Conservation (phyloP, 176 grass and related monocot genomes). For the Oryza longistaminata region DNA sequence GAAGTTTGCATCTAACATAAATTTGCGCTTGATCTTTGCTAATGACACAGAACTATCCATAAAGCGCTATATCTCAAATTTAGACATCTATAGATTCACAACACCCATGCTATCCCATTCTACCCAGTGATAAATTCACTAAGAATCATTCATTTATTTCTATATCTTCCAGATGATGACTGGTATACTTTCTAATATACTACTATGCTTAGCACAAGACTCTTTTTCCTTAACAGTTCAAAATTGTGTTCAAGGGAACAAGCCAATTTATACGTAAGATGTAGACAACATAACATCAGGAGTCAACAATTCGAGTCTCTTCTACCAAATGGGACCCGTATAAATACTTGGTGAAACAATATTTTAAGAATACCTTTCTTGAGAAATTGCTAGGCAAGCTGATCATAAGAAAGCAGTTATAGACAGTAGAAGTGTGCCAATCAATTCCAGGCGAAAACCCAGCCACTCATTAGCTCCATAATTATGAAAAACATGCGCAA, state of each 20-base stretch:
- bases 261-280: background rate
- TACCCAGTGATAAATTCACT: background rate
- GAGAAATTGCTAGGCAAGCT: slow-evolving; percentile 82
- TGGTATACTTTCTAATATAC: background rate
- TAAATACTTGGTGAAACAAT: background rate
- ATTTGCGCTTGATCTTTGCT: background rate
- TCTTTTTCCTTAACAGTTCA: background rate
- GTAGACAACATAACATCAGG: slow-evolving; percentile 1
- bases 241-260: background rate
- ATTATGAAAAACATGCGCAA: slow-evolving; percentile 86
- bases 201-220: background rate
- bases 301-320: slow-evolving; percentile 10
- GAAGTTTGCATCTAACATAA: background rate
- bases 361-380: slow-evolving; percentile 70
- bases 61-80: background rate
- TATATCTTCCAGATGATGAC: background rate
- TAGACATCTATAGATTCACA: background rate
- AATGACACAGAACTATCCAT: background rate
- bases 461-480: slow-evolving; percentile 83
- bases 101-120: background rate
- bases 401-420: slow-evolving; percentile 87
- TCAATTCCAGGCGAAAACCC: slow-evolving; percentile 85
- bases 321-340: background rate
- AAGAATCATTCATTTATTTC: background rate
- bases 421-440: slow-evolving; percentile 79